Evolutionary conservation across 2,329 filamentous ascomycete genomes (phyloP).

Genomic region (Pseudonectria buxi): DNA sequence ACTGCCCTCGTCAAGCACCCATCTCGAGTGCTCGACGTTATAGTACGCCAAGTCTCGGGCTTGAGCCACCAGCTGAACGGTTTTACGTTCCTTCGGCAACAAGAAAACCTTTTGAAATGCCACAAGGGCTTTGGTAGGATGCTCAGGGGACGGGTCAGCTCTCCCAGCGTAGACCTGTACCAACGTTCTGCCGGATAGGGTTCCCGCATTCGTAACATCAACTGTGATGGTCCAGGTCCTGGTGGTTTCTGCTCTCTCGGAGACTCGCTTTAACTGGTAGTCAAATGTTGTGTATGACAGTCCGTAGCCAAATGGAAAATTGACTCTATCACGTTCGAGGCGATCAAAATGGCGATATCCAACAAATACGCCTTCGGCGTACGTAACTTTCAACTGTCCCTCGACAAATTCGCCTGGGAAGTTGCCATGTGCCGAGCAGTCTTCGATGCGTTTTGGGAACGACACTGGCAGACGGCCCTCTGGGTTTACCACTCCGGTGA

Average conservation of each 20-base stretch:
- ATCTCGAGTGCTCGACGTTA: constrained; percentile 15
- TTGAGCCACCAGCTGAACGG: constrained; percentile 8
- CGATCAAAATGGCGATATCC: constrained; percentile 64
- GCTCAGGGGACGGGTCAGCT: constrained; percentile 5
- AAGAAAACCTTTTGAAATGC: constrained; percentile 25
- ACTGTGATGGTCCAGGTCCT: constrained; percentile 49
- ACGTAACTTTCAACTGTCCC: constrained; percentile 38
- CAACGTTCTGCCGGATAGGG: constrained; percentile 38
- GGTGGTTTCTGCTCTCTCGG: constrained; percentile 28
- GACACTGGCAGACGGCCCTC: constrained; percentile 56
- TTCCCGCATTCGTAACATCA: constrained; percentile 52
- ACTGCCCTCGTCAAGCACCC: constrained; percentile 21
- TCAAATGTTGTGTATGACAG: constrained; percentile 61
- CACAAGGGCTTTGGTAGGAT: constrained; percentile 24
- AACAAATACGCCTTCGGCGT: constrained; percentile 61
- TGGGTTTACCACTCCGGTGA: constrained; percentile 57
- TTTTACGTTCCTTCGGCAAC: constrained; percentile 12
- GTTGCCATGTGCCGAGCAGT: constrained; percentile 59
- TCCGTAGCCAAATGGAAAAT: constrained; percentile 61
- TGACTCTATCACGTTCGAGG: constrained; percentile 40
- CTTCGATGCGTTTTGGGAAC: constrained; percentile 52
- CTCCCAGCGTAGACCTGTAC: constrained; percentile 44
- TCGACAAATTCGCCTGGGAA: constrained; percentile 38
- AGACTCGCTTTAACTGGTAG: constrained; percentile 35
- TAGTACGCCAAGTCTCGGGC: constrained; percentile 24